Conservation (phyloP, 805 yeast species). For the Grigorovia humatica region DNA sequence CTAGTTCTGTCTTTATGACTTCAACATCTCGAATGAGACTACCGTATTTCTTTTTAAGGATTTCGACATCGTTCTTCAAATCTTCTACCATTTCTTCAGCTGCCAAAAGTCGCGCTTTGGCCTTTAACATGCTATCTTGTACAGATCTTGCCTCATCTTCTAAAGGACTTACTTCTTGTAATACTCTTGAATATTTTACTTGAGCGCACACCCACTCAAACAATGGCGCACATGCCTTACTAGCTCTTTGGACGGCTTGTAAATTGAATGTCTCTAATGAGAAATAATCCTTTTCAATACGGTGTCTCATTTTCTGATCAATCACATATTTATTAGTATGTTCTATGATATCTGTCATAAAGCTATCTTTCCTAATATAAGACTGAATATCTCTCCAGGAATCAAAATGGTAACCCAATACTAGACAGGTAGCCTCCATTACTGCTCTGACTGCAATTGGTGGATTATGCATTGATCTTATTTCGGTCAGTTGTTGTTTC, state of each 20-base stretch:
- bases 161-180: conserved; percentile 66
- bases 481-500: conserved; percentile 83
- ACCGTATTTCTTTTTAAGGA: conserved; percentile 60
- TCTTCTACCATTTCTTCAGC: conserved; percentile 75
- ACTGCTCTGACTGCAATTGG: conserved; percentile 80
- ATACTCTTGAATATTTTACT: conserved; percentile 58
- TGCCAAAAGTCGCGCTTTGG: conserved; percentile 61
- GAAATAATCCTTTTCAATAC: conserved; percentile 52
- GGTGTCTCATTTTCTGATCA: conserved; percentile 39
- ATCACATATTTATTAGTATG: conserved; percentile 57
- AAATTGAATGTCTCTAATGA: conserved; percentile 54
- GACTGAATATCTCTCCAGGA: conserved; percentile 78
- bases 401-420: conserved; percentile 59
- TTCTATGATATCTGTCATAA: conserved; percentile 69
- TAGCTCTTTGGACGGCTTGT: conserved; percentile 74
- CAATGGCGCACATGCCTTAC: conserved; percentile 92
- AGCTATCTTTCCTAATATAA: conserved; percentile 76
- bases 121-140: conserved; percentile 50
- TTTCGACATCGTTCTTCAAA: conserved; percentile 55
- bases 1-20: conserved; percentile 60
- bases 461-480: conserved; percentile 82
- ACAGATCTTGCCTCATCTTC: conserved; percentile 50
- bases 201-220: conserved; percentile 87
- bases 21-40: conserved; percentile 71
- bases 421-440: conserved; percentile 74